Conservation (phyloP, 208 protist genomes). For the Leishmania turanica region DNA sequence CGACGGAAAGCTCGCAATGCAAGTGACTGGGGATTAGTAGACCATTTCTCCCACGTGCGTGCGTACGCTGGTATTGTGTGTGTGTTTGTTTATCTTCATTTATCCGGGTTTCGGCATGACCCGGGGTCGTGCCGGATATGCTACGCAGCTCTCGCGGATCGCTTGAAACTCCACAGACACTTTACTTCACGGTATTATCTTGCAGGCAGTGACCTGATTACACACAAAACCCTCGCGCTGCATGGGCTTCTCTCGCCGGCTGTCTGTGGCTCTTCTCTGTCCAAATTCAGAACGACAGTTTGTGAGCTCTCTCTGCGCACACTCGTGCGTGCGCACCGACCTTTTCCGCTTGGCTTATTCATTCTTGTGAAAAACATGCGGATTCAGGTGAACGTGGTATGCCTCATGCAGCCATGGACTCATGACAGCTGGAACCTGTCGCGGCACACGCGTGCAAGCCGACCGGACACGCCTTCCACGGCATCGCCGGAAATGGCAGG, state of each 20-base stretch:
- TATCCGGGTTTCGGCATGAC: neutral
- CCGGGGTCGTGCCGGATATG: neutral
- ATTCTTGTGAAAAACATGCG: neutral
- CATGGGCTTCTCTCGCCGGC: neutral
- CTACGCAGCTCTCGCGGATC: too few relatives aligned
- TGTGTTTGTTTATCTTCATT: too few relatives aligned
- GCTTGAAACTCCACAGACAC: neutral
- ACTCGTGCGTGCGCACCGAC: neutral
- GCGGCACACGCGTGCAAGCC: neutral
- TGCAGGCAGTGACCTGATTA: neutral
- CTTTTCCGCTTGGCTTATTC: neutral
- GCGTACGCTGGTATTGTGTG: neutral
- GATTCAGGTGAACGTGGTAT: neutral
- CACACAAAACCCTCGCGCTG: neutral
- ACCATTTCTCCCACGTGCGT: neutral
- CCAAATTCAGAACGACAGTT: neutral
- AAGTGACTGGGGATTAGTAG: neutral
- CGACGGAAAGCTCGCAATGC: neutral
- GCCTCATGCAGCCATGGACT: neutral
- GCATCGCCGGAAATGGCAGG: neutral
- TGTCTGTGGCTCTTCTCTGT: neutral
- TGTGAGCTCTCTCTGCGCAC: neutral
- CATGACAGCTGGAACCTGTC: neutral
- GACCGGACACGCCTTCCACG: neutral
- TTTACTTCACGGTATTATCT: neutral